These are phyloP conservation scores for Fusarium pilosicola DNA, from an alignment of 2,329 filamentous ascomycete species.

Conservation along the genomic window DNA sequence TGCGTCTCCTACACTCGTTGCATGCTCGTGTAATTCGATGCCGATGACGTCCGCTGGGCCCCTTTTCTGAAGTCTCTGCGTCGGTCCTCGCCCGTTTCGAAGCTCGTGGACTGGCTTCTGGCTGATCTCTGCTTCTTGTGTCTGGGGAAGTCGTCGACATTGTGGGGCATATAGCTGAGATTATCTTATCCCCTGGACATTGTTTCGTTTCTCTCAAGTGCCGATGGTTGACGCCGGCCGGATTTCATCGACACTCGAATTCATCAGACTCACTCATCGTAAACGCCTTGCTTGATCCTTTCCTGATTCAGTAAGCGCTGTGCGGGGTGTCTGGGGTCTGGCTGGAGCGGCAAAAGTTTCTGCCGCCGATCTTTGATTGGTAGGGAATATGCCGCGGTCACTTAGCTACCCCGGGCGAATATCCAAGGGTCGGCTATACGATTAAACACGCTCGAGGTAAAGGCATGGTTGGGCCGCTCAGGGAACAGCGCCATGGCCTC, in stretches of 20 bases:
- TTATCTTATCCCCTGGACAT: not conserved
- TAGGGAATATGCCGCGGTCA: no score
- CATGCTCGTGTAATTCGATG: conserved; percentile 13
- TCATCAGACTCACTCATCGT: not conserved
- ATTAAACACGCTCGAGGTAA: not conserved
- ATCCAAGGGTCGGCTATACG: not conserved
- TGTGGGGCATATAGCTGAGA: not conserved
- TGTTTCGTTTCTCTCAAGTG: not conserved
- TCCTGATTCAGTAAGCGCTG: not conserved
- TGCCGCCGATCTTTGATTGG: not conserved
- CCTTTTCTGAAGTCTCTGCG: not conserved
- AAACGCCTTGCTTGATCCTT: not conserved
- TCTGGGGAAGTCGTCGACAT: not conserved
- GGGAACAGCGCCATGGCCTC: not conserved
- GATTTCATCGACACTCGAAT: no score
- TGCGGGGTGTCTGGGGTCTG: not conserved
- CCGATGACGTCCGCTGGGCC: not conserved
- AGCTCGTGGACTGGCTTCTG: not conserved
- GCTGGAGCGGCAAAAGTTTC: not conserved
- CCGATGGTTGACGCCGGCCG: not conserved
- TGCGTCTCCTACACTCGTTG: conserved; percentile 3
- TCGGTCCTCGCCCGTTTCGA: conserved; percentile 5
- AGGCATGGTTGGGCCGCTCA: not conserved
- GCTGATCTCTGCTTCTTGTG: not conserved
- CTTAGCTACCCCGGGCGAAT: not conserved